A percentile compares a stretch with the other conserved stretches of the same genome.
These are phyloP conservation scores for Clarireedia hainanense DNA, from an alignment of 2,329 filamentous ascomycete species.

Conservation along the genomic window DNA sequence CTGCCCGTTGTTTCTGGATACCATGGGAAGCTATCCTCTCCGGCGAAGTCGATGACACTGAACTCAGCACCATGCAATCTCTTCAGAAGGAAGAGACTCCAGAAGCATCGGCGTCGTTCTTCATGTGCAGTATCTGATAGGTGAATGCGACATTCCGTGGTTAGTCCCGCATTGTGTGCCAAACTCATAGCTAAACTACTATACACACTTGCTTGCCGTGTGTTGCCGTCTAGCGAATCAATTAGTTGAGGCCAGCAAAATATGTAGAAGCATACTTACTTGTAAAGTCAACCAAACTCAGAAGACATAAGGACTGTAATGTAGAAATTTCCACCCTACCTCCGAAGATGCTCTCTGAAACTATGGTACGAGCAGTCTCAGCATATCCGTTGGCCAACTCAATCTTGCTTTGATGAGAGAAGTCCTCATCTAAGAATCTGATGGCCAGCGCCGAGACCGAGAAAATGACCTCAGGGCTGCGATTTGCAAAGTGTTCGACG, in stretches of 20 bases:
- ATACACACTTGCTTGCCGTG: constrained; percentile 36
- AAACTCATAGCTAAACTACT: constrained; percentile 38
- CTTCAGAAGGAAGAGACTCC: constrained; percentile 29
- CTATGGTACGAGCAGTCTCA: constrained; percentile 27
- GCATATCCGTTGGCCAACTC: constrained; percentile 31
- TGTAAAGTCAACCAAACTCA: constrained; percentile 33
- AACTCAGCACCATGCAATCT: constrained; percentile 23
- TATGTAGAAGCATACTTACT: constrained; percentile 19
- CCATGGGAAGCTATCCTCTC: constrained; percentile 30
- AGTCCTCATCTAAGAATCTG: constrained; percentile 33
- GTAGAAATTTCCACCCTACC: constrained; percentile 33
- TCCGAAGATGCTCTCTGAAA: constrained; percentile 31
- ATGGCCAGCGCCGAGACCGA: constrained; percentile 34
- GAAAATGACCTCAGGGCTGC: constrained; percentile 32
- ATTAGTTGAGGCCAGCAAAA: neutral
- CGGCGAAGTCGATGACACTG: constrained; percentile 32
- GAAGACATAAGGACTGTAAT: constrained; percentile 32
- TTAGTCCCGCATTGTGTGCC: constrained; percentile 37
- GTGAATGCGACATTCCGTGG: constrained; percentile 27
- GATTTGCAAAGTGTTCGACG: constrained; percentile 31
- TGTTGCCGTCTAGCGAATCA: constrained; percentile 34
- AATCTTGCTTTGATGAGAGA: constrained; percentile 18
- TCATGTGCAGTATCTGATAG: constrained; percentile 19
- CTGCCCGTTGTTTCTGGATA: constrained; percentile 33
- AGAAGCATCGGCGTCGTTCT: constrained; percentile 29